Evolutionary conservation across 1,284 basidiomycete species (phyloP).

Genomic region (Fomes fomentarius): DNA sequence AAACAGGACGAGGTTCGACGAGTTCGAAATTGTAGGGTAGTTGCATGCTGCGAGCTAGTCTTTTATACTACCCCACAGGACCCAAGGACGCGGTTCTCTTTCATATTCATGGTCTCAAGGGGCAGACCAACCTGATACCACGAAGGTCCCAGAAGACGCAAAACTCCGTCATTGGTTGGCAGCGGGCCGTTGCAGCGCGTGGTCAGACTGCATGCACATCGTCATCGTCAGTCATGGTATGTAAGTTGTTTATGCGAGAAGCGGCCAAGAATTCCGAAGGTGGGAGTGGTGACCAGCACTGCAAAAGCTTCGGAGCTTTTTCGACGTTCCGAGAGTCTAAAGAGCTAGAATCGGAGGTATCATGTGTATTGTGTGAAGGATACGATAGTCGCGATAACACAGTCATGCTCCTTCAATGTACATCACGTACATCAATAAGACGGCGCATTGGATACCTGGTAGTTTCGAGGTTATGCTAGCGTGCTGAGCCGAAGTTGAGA

Average conservation of each 20-base stretch:
- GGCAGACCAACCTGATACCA: neutral
- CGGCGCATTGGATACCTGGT: neutral
- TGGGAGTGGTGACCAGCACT: neutral
- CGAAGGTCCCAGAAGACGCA: neutral
- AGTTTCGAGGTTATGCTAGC: neutral
- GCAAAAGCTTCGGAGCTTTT: slow-evolving; percentile 1
- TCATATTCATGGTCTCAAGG: neutral
- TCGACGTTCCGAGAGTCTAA: neutral
- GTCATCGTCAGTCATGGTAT: neutral
- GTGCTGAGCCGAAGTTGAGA: too few relatives aligned
- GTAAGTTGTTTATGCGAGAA: too few relatives aligned
- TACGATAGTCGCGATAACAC: neutral
- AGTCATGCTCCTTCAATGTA: too few relatives aligned
- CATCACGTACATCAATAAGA: too few relatives aligned
- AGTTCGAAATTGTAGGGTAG: neutral
- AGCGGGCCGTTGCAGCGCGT: neutral
- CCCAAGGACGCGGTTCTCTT: neutral
- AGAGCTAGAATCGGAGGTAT: neutral
- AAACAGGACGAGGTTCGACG: neutral
- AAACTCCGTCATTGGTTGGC: neutral
- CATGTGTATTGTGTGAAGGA: too few relatives aligned
- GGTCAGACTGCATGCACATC: neutral
- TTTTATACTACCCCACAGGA: neutral
- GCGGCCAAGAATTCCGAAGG: neutral
- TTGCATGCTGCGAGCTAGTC: too few relatives aligned